These are phyloP conservation scores for Smallanthus sonchifolius DNA, from an alignment of 129 eudicot genomes.

Conservation along the genomic window DNA sequence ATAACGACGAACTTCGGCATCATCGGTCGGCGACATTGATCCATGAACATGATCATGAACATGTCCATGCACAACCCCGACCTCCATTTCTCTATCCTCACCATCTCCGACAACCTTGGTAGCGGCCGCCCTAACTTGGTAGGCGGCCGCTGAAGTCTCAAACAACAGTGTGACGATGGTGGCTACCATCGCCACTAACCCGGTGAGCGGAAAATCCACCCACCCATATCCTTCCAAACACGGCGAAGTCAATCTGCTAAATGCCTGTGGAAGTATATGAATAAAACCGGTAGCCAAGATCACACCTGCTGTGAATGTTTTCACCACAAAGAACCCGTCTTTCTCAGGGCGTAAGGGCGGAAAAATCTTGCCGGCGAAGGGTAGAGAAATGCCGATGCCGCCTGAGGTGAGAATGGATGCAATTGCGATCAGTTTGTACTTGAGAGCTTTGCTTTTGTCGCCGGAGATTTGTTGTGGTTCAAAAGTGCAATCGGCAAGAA, in stretches of 20 bases:
- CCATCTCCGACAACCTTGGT: slow-evolving; percentile 16
- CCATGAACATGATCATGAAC: slow-evolving; percentile 16
- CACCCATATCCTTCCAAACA: slow-evolving; percentile 32
- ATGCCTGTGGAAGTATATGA: slow-evolving; percentile 54
- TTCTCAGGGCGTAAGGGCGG: slow-evolving; percentile 41
- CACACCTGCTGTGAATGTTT: slow-evolving; percentile 55
- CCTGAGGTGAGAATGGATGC: slow-evolving; percentile 40
- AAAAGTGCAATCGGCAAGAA: slow-evolving; percentile 34
- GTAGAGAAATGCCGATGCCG: slow-evolving; percentile 40
- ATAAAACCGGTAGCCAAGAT: slow-evolving; percentile 47
- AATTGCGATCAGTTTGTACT: slow-evolving; percentile 41
- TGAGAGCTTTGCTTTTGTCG: slow-evolving; percentile 29
- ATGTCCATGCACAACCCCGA: neutral
- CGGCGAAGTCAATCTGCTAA: slow-evolving; percentile 34
- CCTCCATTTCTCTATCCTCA: slow-evolving; percentile 11
- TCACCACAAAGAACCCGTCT: slow-evolving; percentile 38
- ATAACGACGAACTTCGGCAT: slow-evolving; percentile 25
- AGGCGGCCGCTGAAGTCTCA: slow-evolving; percentile 36
- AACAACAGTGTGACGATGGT: slow-evolving; percentile 39
- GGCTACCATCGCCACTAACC: slow-evolving; percentile 48
- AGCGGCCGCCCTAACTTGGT: slow-evolving; percentile 25
- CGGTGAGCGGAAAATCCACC: slow-evolving; percentile 43
- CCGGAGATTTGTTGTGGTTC: slow-evolving; percentile 3
- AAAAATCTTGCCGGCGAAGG: slow-evolving; percentile 32
- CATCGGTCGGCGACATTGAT: slow-evolving; percentile 1